phyloP scores from a whole-genome alignment of 1,284 basidiomycete genomes.

The Moniliophthora roreri region DNA sequence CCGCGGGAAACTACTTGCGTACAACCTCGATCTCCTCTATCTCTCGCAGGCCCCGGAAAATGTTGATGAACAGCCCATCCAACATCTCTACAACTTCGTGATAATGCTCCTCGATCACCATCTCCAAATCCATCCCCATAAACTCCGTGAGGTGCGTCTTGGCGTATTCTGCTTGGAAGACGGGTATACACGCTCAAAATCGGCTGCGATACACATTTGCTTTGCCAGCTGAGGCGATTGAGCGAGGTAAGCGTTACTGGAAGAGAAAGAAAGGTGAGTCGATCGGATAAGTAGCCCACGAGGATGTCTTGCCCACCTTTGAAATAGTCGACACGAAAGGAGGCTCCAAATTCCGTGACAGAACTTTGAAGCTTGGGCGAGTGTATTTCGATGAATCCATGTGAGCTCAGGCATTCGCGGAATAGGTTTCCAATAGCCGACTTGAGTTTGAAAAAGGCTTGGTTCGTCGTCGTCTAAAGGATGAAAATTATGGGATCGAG shows the following conservation, averaged over 20 bases:
- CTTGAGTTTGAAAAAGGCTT: conserved; percentile 94
- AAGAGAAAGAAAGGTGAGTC: background rate
- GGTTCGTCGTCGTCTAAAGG: conserved; percentile 90
- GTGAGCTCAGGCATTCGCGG: conserved; percentile 77
- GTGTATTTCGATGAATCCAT: conserved; percentile 93
- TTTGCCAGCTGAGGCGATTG: conserved; percentile 98
- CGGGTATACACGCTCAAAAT: conserved; percentile 96
- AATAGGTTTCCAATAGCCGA: conserved; percentile 88
- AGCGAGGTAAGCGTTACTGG: conserved; percentile 86
- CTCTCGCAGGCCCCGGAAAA: conserved; percentile 82
- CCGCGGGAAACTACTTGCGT: conserved; percentile 86
- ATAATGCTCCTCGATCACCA: conserved; percentile 98
- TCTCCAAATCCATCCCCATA: conserved; percentile 98
- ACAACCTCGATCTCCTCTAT: conserved; percentile 83
- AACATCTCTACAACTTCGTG: conserved; percentile 92
- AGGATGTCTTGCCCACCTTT: conserved; percentile 59
- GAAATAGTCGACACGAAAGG: conserved; percentile 98
- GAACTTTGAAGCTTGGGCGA: conserved; percentile 97
- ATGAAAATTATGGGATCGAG: conserved; percentile 14
- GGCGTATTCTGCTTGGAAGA: conserved; percentile 98
- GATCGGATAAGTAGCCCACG: background rate
- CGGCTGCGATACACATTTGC: conserved; percentile 99
- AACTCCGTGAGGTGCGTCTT: conserved; percentile 99
- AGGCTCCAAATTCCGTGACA: conserved; percentile 95
- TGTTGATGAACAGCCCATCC: conserved; percentile 79